Conservation (phyloP, 2,329 filamentous ascomycete genomes). For the Leptosphaerulina australis region DNA sequence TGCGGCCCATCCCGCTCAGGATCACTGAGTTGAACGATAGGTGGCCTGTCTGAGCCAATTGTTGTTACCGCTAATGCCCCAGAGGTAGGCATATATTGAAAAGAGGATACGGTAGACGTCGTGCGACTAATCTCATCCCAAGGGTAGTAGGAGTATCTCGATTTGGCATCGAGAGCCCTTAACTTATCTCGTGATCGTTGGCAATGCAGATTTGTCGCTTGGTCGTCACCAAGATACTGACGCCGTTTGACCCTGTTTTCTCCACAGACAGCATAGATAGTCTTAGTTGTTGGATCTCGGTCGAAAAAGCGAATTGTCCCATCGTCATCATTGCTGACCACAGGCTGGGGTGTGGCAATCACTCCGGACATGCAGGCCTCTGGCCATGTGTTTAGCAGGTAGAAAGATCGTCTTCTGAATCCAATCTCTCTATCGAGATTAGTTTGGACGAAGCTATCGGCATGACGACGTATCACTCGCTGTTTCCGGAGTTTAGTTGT, state of each 20-base stretch:
- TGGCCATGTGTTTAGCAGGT: constrained; percentile 33
- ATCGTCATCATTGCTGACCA: constrained; percentile 17
- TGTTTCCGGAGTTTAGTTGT: constrained; percentile 28
- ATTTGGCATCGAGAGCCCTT: constrained; percentile 6
- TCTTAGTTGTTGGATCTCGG: constrained; percentile 30
- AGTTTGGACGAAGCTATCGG: constrained; percentile 24
- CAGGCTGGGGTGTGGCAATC: constrained; percentile 3
- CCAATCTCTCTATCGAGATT: constrained; percentile 41
- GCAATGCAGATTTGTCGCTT: background rate
- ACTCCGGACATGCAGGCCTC: constrained; percentile 34
- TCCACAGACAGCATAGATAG: constrained; percentile 33
- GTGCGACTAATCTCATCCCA: constrained; percentile 33
- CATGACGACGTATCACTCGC: constrained; percentile 31
- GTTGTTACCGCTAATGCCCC: constrained; percentile 41
- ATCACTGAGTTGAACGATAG: constrained; percentile 36
- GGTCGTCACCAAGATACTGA: constrained; percentile 5
- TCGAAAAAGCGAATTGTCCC: constrained; percentile 35
- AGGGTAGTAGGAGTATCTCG: constrained; percentile 27
- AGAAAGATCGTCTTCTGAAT: constrained; percentile 21
- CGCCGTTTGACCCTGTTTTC: constrained; percentile 32
- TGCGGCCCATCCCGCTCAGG: constrained; percentile 34
- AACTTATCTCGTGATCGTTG: background rate
- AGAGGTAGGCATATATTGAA: constrained; percentile 36
- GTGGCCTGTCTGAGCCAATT: constrained; percentile 36
- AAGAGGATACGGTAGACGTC: constrained; percentile 40